These are phyloP conservation scores for Candida anglica DNA, from an alignment of 805 yeast species.

Conservation along the genomic window DNA sequence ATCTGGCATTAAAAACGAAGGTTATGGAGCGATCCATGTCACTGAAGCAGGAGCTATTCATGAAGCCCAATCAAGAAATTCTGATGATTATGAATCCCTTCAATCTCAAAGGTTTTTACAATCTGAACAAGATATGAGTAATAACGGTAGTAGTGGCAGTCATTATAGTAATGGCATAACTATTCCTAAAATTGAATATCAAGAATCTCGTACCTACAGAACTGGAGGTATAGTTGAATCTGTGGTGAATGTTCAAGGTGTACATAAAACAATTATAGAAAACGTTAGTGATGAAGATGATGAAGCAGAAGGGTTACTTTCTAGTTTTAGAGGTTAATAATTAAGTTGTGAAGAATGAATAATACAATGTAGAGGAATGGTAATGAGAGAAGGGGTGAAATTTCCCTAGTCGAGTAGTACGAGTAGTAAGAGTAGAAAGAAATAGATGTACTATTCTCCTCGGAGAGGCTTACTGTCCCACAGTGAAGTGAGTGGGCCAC, in stretches of 20 bases:
- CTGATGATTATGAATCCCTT: constrained; percentile 4
- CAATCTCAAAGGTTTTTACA: constrained; percentile 17
- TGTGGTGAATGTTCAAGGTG: constrained; percentile 79
- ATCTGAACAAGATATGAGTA: constrained; percentile 21
- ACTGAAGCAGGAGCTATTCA: constrained; percentile 43
- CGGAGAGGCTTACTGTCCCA: too few species aligned
- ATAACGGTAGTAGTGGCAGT: constrained; percentile 8
- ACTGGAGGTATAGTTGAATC: constrained; percentile 75
- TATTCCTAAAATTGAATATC: constrained; percentile 17
- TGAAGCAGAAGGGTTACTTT: constrained; percentile 9
- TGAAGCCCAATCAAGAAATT: constrained; percentile 14
- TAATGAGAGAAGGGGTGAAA: background rate
- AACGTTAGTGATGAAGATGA: constrained; percentile 49
- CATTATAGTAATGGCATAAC: constrained; percentile 5
- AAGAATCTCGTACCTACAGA: constrained; percentile 34
- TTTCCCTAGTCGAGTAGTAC: background rate
- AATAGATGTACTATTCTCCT: too few species aligned
- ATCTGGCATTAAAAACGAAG: constrained; percentile 6
- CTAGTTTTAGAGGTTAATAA: background rate
- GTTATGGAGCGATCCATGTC: constrained; percentile 34
- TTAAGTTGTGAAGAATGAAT: too few species aligned
- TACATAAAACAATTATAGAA: constrained; percentile 80
- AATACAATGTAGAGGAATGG: too few species aligned
- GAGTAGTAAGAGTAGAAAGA: too few species aligned
- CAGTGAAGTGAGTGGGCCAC: too few species aligned